Base-by-base conservation (phyloP, 2,329 filamentous ascomycete genomes). In the Aquanectria penicillioides region DNA sequence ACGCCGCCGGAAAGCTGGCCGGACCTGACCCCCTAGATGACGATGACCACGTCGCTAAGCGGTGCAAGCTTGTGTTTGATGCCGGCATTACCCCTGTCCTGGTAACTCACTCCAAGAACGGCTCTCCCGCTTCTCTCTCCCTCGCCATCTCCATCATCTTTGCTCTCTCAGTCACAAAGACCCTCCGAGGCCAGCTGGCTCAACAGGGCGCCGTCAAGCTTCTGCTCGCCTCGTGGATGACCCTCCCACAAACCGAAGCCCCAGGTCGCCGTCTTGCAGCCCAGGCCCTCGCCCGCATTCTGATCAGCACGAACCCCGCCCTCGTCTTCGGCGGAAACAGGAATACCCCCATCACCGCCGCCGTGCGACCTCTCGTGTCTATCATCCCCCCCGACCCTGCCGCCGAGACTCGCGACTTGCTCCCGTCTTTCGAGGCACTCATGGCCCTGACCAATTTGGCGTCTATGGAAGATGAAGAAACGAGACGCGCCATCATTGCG, bases 391-490 rank as follows among this genome's bases (percentile, higher is more conserved):
- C 87, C 6, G 86, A 91, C 47, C 84, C 87, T 5, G 78, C 80
- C 2, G 80, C 83, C 3, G 86, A 89, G 40, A 86, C 86, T 2
- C 86, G 89, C 48, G 91, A 97, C 73, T 85, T 98, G 12, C 84
- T 99, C 0, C 93, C 95, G 0, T 89, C 91, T 0, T 99, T 98
- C 67, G 95, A 99, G 76, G 85, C 90, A 1, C 84, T 99, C 8
- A 90, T 98, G 74, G 94, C 95, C 0, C 85, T 99, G 29, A 98
- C 95, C 0, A 99, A 99, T 68, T 85, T 99, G 7, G 95, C 94
- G 0, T 96, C 92, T 0, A 86, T 89, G 11, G 89, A 94, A 50
- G 84, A 89, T 59, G 82, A 87, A 28, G 85, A 87, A 6, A 83
- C 86, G 6, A 85, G 89, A 38, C 81, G 84, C 29, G 81, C 84